Base-by-base conservation (phyloP, 768 basidiomycete species). In the Suillus americanus region DNA sequence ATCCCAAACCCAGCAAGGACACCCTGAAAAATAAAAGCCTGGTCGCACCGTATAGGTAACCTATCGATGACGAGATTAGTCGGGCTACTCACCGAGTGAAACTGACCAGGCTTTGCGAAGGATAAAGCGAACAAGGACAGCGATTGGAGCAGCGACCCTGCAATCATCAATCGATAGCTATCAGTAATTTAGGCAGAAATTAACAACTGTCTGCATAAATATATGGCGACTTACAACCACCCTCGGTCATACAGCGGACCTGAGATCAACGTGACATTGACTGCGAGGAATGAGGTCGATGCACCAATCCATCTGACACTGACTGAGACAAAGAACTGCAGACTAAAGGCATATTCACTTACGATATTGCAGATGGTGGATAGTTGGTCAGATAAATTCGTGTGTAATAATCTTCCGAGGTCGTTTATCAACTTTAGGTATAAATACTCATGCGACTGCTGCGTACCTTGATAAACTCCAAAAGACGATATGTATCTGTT, bases 11-110 rank as follows among this genome's bases (percentile, higher is more conserved):
- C 83, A 5, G 74, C 68, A 20, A 73, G 67, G 25, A 85, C 63
- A 1, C 82, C 84, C 68, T 85, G 83, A 38, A 73, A 65, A 12
- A 85, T 78, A 48, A 85, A 75, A 18, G 79, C 66, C 77, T 84
- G 10, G 14, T 53, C 28, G 40, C 48, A 2, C 79, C 30, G 40
- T 51, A 33, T 65, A 64, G 33, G 33, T 45, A 7, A 12, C n/a
- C 25, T 14, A n/a, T 50, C 14, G 23, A 14, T 18, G 9, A 35
- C 18, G 2, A 14, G 30, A 18, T 28, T 9, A 20, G 13, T 33
- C 3, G 12, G 12, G 35, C 54, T 56, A 14, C 54, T 56, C 62
- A 78, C 79, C 68, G 79, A 74, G 35, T 79, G 77, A 35, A 75
- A 78, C 30, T 73, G 66, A 20, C 77, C 75, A 43, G 78, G 74